These are phyloP conservation scores for Medicago arabica DNA, from an alignment of 306 rosid species.

Conservation along the genomic window DNA sequence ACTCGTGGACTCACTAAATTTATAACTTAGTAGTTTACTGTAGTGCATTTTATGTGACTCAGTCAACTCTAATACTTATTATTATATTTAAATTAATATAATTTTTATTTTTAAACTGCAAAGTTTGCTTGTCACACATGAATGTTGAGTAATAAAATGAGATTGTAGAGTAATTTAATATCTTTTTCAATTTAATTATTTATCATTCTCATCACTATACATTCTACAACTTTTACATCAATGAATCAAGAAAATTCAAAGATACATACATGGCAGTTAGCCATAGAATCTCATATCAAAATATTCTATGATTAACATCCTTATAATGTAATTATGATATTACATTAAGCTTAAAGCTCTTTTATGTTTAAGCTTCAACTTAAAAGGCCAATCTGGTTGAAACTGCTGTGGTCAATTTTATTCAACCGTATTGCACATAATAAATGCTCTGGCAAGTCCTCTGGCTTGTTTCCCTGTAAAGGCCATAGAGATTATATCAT, in stretches of 20 bases:
- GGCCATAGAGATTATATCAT: not conserved
- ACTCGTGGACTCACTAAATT: too few relatives aligned
- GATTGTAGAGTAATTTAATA: not conserved
- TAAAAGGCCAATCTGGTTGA: constrained; percentile 57
- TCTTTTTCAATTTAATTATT: not conserved
- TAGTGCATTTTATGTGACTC: too few relatives aligned
- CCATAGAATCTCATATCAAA: constrained; percentile 23
- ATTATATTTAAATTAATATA: too few relatives aligned
- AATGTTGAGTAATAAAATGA: not conserved
- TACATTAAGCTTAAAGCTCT: constrained; percentile 27
- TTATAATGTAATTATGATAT: constrained; percentile 12
- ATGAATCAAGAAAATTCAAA: constrained; percentile 35
- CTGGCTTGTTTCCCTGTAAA: constrained; percentile 79
- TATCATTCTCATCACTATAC: constrained; percentile 37
- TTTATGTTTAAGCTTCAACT: constrained; percentile 36
- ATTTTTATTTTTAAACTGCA: not conserved
- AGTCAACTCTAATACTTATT: not conserved
- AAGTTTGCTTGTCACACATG: not conserved
- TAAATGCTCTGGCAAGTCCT: constrained; percentile 85
- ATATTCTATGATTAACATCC: constrained; percentile 29
- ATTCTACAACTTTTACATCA: constrained; percentile 22
- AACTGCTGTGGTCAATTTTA: constrained; percentile 62
- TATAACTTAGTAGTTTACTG: too few relatives aligned
- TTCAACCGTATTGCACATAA: constrained; percentile 79
- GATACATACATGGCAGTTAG: constrained; percentile 35